A percentile compares a stretch with the other conserved stretches of the same genome.
These are phyloP conservation scores for Pseudonitzschia multiseries DNA, from an alignment of 108 stramenopile genomes.

Conservation along the genomic window DNA sequence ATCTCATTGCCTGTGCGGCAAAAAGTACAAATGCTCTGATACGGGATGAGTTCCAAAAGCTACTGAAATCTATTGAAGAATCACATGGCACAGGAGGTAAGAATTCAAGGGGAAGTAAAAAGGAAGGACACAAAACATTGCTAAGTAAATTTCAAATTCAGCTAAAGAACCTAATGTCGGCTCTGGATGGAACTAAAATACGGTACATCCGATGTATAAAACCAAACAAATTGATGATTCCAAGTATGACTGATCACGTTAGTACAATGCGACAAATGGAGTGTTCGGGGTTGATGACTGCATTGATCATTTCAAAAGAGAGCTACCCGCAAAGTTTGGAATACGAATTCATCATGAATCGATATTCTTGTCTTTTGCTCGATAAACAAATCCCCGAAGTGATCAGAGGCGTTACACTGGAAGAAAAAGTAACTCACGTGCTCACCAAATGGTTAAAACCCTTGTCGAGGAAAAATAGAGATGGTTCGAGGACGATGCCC, in stretches of 20 bases:
- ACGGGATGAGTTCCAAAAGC: slow-evolving; percentile 43
- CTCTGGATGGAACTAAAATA: slow-evolving; percentile 67
- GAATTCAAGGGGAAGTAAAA: slow-evolving; percentile 42
- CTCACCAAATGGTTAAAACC: slow-evolving; percentile 26
- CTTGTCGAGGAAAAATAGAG: background rate
- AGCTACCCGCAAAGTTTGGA: slow-evolving; percentile 89
- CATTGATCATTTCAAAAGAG: slow-evolving; percentile 83
- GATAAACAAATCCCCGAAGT: background rate
- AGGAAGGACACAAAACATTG: slow-evolving; percentile 53
- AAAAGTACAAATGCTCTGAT: slow-evolving; percentile 65
- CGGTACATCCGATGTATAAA: slow-evolving; percentile 92
- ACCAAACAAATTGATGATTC: slow-evolving; percentile 72
- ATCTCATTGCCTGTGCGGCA: slow-evolving; percentile 50
- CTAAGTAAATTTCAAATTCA: slow-evolving; percentile 68
- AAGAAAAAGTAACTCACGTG: slow-evolving; percentile 43
- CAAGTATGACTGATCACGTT: slow-evolving; percentile 59
- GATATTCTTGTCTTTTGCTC: slow-evolving; percentile 42
- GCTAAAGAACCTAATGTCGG: slow-evolving; percentile 59
- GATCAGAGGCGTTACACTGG: background rate
- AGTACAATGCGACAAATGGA: slow-evolving; percentile 85
- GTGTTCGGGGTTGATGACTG: slow-evolving; percentile 93
- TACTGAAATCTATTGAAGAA: slow-evolving; percentile 14
- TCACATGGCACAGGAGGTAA: too few relatives aligned
- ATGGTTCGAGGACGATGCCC: slow-evolving; percentile 24
- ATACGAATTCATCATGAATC: slow-evolving; percentile 62